Evolutionary conservation across 306 rosid species (phyloP).

Genomic region (Cucurbita maxima): DNA sequence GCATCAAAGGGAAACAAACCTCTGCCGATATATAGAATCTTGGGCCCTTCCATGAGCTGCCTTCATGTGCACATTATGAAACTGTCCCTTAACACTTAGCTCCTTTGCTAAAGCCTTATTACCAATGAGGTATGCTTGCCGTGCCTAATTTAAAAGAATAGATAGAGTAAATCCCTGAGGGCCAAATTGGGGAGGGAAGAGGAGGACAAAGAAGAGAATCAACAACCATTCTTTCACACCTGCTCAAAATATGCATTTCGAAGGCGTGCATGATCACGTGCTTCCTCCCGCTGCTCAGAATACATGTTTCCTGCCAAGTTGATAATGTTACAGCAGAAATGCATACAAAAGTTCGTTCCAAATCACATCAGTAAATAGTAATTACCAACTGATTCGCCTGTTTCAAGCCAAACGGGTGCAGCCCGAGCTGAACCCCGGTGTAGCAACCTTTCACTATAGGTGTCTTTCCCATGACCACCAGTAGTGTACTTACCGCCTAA

Average conservation of each 20-base stretch:
- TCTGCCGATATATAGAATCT: constrained; percentile 86
- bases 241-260: constrained; percentile 93
- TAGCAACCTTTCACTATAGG: constrained; percentile 50
- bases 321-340: constrained; percentile 35
- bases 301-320: constrained; percentile 79
- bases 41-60: constrained; percentile 94
- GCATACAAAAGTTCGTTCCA: constrained; percentile 10
- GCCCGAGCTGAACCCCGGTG: constrained; percentile 56
- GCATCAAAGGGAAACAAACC: constrained; percentile 43
- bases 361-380: constrained; percentile 23
- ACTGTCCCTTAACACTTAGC: constrained; percentile 73
- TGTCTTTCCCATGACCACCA: constrained; percentile 53
- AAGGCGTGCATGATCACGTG: constrained; percentile 90
- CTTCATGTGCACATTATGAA: constrained; percentile 88
- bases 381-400: constrained; percentile 96
- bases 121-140: constrained; percentile 83
- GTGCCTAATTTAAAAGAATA: constrained; percentile 50
- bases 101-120: constrained; percentile 93
- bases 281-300: constrained; percentile 92
- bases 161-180: constrained; percentile 5
- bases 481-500: constrained; percentile 38
- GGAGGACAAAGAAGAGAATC: neutral
- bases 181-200: neutral
- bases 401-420: constrained; percentile 92
- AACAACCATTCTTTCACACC: constrained; percentile 31